phyloP scores from a whole-genome alignment of 2,329 filamentous ascomycete genomes.

The Chrysoporthe deuterocubensis region DNA sequence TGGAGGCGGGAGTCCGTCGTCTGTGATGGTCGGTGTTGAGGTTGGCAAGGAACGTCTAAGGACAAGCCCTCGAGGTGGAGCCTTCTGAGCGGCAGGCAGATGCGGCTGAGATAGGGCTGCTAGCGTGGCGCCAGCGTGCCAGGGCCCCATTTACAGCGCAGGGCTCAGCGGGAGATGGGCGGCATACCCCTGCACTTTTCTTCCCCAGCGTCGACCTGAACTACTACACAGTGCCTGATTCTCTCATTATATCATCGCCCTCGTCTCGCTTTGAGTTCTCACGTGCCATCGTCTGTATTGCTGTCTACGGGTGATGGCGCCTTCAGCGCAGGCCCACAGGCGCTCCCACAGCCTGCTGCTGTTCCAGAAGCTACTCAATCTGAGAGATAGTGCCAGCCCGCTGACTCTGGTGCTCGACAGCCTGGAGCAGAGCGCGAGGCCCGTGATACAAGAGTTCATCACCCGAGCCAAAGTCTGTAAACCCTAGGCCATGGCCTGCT shows the following conservation, averaged over 20 bases:
- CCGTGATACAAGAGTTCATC: conserved; percentile 74
- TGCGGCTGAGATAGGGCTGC: conserved; percentile 26
- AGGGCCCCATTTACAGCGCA: conserved; percentile 10
- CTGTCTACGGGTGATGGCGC: conserved; percentile 27
- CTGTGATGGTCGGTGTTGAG: neutral
- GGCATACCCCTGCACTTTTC: conserved; percentile 9
- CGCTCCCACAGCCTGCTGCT: conserved; percentile 36
- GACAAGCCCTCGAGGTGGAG: neutral
- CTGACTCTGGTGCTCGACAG: conserved; percentile 86
- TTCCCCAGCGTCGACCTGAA: neutral
- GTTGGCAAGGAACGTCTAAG: neutral
- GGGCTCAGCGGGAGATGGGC: conserved; percentile 6
- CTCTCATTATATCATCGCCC: neutral
- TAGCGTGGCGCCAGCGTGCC: neutral
- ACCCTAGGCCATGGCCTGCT: neutral
- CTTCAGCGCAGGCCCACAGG: conserved; percentile 32
- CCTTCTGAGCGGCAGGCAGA: neutral
- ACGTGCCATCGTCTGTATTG: no score
- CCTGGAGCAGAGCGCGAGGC: conserved; percentile 77
- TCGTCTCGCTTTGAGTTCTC: neutral
- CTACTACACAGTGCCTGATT: no score
- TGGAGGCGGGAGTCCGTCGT: neutral
- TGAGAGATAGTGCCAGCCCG: conserved; percentile 80
- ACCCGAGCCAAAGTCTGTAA: conserved; percentile 69
- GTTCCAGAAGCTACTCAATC: conserved; percentile 43